Percentiles rank a stretch among this genome's conserved stretches.
Conservation (phyloP, 73 alveolate species). For the Paramecium tetraurelia region DNA sequence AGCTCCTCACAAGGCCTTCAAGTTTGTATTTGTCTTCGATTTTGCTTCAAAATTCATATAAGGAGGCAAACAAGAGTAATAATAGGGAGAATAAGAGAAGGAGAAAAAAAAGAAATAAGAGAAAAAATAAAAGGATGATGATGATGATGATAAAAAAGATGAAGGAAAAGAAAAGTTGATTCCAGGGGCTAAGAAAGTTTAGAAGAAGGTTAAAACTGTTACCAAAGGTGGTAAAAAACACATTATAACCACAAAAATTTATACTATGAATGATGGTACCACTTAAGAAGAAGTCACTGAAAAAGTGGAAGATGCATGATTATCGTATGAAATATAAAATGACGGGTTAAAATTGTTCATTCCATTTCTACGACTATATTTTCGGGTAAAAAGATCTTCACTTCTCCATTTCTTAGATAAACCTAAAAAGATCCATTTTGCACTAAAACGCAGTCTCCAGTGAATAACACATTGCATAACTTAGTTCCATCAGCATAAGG, state of each 20-base stretch:
- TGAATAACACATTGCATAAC: not conserved
- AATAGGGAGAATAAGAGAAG: not conserved
- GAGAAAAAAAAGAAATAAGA: not conserved
- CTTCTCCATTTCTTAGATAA: conserved; percentile 2
- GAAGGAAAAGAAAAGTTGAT: conserved; percentile 1
- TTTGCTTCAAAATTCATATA: conserved; percentile 23
- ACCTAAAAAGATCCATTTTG: not conserved
- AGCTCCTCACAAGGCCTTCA: conserved; percentile 53
- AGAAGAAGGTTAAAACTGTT: not conserved
- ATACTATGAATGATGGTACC: conserved; percentile 38
- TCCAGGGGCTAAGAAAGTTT: not conserved
- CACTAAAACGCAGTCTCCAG: conserved; percentile 6
- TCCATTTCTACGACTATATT: not conserved
- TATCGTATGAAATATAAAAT: not conserved
- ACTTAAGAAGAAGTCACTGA: conserved; percentile 19
- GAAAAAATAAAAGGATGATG: not conserved
- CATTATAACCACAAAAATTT: not conserved
- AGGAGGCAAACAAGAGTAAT: not conserved
- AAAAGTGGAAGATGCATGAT: conserved; percentile 41
- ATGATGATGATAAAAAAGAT: not conserved
- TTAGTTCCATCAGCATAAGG: conserved; percentile 45
- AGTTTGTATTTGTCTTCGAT: conserved; percentile 45
- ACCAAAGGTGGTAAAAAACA: conserved; percentile 11
- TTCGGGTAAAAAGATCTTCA: conserved; percentile 15
- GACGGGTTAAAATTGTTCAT: not conserved